phyloP scores from a whole-genome alignment of 2,329 filamentous ascomycete species.

The Ceratocystis colombiana region DNA sequence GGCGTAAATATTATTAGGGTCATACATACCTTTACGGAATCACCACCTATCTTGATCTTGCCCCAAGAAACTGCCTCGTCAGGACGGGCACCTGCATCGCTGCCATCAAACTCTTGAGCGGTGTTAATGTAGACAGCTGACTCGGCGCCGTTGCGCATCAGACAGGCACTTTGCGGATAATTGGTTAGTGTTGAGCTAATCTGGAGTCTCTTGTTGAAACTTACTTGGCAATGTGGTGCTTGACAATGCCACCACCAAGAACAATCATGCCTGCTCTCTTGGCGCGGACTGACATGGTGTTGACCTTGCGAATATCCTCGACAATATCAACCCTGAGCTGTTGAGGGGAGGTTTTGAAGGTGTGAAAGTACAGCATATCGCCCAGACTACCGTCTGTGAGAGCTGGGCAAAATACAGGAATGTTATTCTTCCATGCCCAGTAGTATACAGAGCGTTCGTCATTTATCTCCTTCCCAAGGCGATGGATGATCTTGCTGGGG shows the following conservation, averaged over 20 bases:
- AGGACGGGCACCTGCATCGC: conserved; percentile 85
- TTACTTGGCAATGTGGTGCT: conserved; percentile 89
- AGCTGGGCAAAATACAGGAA: conserved; percentile 93
- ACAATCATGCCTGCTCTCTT: conserved; percentile 91
- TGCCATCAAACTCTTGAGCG: conserved; percentile 93
- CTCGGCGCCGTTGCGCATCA: conserved; percentile 97
- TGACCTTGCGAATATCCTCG: conserved; percentile 85
- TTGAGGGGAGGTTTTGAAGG: conserved; percentile 74
- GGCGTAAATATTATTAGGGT: not conserved
- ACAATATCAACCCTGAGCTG: conserved; percentile 85
- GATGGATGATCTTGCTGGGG: conserved; percentile 79
- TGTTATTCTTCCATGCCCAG: conserved; percentile 95
- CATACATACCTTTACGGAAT: conserved; percentile 69
- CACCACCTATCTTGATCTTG: conserved; percentile 84
- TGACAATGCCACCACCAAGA: conserved; percentile 85
- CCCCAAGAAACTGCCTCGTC: conserved; percentile 98
- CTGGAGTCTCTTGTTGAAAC: not conserved
- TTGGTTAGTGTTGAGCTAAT: not conserved
- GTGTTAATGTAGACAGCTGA: conserved; percentile 98
- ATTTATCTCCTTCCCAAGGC: conserved; percentile 88
- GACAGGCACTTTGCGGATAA: conserved; percentile 49
- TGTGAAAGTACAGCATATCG: conserved; percentile 98
- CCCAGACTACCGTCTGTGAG: conserved; percentile 90
- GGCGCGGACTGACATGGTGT: conserved; percentile 79
- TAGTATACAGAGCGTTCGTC: conserved; percentile 87